phyloP scores from a whole-genome alignment of 306 rosid genomes.

The Prunus dulcis region DNA sequence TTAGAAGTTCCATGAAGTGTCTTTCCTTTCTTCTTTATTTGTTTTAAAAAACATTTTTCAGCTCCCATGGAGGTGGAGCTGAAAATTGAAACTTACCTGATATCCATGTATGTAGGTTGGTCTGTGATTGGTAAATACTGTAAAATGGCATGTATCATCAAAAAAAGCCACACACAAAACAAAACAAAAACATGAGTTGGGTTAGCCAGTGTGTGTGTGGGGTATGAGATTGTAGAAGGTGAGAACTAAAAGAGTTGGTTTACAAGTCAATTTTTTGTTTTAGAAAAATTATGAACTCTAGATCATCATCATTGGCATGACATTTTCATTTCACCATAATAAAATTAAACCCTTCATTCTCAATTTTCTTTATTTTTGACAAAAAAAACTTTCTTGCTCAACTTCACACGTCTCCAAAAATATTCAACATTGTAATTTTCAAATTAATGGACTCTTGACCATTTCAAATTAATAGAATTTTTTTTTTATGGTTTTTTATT shows the following conservation, averaged over 20 bases:
- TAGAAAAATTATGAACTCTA: not conserved
- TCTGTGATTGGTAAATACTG: too few relatives aligned
- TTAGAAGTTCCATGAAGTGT: not conserved
- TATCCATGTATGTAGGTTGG: too few relatives aligned
- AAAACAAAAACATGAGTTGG: not conserved
- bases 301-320: not conserved
- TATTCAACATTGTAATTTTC: not conserved
- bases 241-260: not conserved
- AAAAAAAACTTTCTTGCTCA: not conserved
- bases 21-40: too few relatives aligned
- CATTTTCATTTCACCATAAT: slow-evolving; percentile 15
- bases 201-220: not conserved
- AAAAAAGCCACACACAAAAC: too few relatives aligned
- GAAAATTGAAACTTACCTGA: too few relatives aligned
- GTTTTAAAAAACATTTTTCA: too few relatives aligned
- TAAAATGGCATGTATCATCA: too few relatives aligned
- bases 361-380: not conserved
- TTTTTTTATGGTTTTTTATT: not conserved
- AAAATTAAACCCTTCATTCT: not conserved
- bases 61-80: too few relatives aligned
- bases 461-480: not conserved
- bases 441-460: not conserved
- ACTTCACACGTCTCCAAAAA: slow-evolving; percentile 5
- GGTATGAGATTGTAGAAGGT: not conserved
- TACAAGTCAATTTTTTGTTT: not conserved